Percentiles rank a stretch among this genome's conserved stretches.
Evolutionary conservation across 2,329 filamentous ascomycete genomes (phyloP).

Genomic region (Ambrosiella xylebori): DNA sequence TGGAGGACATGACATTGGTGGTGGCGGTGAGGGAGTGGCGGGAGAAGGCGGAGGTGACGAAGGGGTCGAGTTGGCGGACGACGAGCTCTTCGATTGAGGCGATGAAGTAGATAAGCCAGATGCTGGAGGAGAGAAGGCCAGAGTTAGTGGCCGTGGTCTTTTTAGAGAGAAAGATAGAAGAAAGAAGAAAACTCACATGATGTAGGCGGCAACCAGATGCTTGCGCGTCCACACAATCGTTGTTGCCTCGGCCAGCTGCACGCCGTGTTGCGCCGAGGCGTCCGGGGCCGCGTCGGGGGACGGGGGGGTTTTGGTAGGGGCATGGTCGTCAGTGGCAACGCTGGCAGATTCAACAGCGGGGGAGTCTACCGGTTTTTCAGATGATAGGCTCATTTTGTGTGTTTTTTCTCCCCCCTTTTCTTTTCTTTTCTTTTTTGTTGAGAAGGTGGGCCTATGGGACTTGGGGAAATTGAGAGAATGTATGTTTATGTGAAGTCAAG

Average conservation of each 20-base stretch:
- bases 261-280: neutral
- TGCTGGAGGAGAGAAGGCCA: neutral
- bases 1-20: neutral
- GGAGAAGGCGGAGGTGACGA: neutral
- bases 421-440: too few species aligned
- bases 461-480: too few species aligned
- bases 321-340: neutral
- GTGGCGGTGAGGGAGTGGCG: neutral
- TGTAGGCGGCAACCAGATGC: neutral
- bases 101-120: neutral
- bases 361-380: too few species aligned
- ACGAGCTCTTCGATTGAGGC: neutral
- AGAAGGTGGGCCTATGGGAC: too few species aligned
- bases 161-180: too few species aligned
- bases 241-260: neutral
- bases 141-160: neutral
- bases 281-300: neutral
- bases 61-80: neutral
- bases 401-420: too few species aligned
- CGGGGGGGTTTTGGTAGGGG: neutral
- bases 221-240: neutral
- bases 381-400: too few species aligned
- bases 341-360: too few species aligned
- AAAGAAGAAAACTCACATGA: neutral
- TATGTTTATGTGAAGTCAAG: too few species aligned